These are phyloP conservation scores for Xylaria sp. DNA, from an alignment of 2,329 filamentous ascomycete species.

Conservation along the genomic window DNA sequence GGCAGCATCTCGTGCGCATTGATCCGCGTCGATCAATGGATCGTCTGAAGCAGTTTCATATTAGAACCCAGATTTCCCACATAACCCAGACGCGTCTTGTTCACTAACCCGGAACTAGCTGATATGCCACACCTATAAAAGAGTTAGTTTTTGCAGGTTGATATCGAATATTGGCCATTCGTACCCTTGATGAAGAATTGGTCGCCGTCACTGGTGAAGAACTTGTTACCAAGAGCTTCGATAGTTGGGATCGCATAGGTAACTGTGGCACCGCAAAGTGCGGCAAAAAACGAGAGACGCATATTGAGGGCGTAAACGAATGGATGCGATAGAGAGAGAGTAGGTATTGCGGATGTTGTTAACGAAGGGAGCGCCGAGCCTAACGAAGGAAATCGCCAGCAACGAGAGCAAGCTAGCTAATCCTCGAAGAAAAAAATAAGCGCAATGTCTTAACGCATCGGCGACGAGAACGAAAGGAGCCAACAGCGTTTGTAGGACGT, in stretches of 20 bases:
- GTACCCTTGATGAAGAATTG: conserved; percentile 88
- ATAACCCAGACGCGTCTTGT: neutral
- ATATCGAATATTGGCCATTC: conserved; percentile 17
- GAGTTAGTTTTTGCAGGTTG: conserved; percentile 23
- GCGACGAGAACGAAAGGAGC: conserved; percentile 17
- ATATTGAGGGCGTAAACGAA: conserved; percentile 46
- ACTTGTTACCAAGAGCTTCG: conserved; percentile 76
- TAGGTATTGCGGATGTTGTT: neutral
- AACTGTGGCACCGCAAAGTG: conserved; percentile 49
- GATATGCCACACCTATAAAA: conserved; percentile 75
- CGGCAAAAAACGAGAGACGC: conserved; percentile 51
- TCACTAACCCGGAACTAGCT: conserved; percentile 58
- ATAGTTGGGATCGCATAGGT: conserved; percentile 59
- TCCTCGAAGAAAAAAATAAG: conserved; percentile 19
- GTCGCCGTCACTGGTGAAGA: conserved; percentile 82
- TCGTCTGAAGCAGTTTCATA: conserved; percentile 61
- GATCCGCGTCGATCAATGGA: conserved; percentile 77
- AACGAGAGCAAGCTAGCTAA: conserved; percentile 16
- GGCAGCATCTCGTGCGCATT: conserved; percentile 78
- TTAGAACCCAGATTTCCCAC: conserved; percentile 15
- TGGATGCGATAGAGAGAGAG: conserved; percentile 1
- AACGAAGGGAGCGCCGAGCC: conserved; percentile 12
- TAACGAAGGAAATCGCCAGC: conserved; percentile 22
- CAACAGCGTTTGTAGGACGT: conserved; percentile 18
- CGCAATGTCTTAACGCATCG: conserved; percentile 6